Conservation (phyloP, 2,329 filamentous ascomycete genomes). For the Elsinoe fawcettii region DNA sequence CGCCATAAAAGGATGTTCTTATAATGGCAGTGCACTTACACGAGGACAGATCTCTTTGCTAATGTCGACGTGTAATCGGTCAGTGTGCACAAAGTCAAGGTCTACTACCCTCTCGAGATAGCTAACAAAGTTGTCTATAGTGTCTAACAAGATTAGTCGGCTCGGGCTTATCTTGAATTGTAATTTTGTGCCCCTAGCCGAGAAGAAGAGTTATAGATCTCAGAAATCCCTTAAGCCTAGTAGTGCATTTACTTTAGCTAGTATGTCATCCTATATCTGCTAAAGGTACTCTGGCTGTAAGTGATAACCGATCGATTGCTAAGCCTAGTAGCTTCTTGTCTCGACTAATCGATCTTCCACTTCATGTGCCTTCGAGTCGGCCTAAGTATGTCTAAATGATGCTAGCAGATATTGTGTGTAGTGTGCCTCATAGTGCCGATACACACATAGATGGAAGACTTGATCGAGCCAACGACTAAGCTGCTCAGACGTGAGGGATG, state of each 20-base stretch:
- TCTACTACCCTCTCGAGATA: slow-evolving; percentile 1
- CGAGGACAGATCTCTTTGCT: slow-evolving; percentile 2
- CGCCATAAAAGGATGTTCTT: background rate
- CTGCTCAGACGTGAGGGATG: background rate
- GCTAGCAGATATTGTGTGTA: background rate
- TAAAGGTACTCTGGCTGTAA: background rate
- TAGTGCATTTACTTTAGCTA: background rate
- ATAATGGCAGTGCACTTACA: background rate
- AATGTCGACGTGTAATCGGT: background rate
- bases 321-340: background rate
- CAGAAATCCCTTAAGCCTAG: background rate
- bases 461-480: background rate
- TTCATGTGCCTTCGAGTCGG: background rate
- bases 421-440: background rate
- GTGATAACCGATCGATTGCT: background rate
- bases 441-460: background rate
- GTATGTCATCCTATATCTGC: background rate
- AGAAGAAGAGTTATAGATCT: background rate
- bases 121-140: background rate
- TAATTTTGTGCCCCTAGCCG: slow-evolving; percentile 1
- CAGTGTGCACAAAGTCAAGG: background rate
- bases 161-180: background rate
- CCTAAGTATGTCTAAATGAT: background rate
- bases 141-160: background rate
- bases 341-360: background rate